A percentile compares a stretch with the other conserved stretches of the same genome.
phyloP scores from a whole-genome alignment of 352 stramenopile species.

The Phytophthora fragariaefolia region DNA sequence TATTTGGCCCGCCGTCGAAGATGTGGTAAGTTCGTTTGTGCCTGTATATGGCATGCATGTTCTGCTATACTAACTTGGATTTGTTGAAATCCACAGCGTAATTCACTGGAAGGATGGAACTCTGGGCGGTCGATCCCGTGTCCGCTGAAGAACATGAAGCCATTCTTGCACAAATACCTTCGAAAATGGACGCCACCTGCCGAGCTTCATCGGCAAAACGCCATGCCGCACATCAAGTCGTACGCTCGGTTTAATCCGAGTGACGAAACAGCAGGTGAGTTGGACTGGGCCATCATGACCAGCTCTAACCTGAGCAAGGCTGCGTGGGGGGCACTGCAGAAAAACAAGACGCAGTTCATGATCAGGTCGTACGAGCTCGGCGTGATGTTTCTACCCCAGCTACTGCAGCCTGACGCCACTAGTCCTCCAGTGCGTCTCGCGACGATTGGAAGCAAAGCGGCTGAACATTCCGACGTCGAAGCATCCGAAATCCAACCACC shows the following conservation, averaged over 20 bases:
- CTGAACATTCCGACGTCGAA: conserved; percentile 14
- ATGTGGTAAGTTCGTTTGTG: conserved; percentile 60
- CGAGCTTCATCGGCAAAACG: conserved; percentile 67
- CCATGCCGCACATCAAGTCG: conserved; percentile 88
- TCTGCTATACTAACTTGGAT: conserved; percentile 7
- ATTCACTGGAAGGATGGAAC: conserved; percentile 84
- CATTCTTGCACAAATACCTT: conserved; percentile 87
- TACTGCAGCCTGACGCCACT: conserved; percentile 22
- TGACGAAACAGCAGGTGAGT: conserved; percentile 26
- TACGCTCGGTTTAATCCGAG: conserved; percentile 67
- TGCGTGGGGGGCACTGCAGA: conserved; percentile 79
- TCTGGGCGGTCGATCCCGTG: conserved; percentile 75
- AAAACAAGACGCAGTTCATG: conserved; percentile 79
- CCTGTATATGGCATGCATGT: too few species aligned
- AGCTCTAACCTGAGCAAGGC: conserved; percentile 88
- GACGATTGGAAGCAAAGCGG: conserved; percentile 45
- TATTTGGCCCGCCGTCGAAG: conserved; percentile 82
- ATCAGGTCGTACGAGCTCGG: conserved; percentile 86
- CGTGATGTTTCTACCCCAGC: conserved; percentile 68
- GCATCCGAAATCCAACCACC: conserved; percentile 6
- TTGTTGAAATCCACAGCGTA: conserved; percentile 46
- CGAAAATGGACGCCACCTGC: conserved; percentile 73
- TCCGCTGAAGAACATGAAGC: conserved; percentile 87
- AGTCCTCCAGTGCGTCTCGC: conserved; percentile 26
- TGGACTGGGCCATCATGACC: conserved; percentile 83